Base-by-base conservation (phyloP, 148 eudicot species). In the Chenopodium berlandieri region DNA sequence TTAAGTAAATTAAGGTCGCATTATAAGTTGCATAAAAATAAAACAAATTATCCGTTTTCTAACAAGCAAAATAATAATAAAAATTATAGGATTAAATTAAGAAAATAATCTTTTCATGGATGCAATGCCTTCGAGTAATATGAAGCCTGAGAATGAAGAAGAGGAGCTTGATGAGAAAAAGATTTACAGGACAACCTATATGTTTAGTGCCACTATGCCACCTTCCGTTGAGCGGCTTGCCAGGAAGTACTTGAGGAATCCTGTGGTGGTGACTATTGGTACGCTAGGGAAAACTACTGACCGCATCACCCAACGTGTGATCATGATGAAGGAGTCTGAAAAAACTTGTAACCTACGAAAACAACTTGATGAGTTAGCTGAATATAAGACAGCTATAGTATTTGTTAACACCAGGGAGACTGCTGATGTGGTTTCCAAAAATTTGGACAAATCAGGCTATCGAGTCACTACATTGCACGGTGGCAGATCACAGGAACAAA, bases 201-300 rank as follows among this genome's bases (percentile, higher is more conserved):
- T 94, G 96, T 94, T 94, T 52, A 90, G 94, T 77, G 98, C 98
- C 54, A 92, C 96, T 12, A 91, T 94, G 98, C 92, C 94, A 25
- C 90, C 94, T 46, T 90, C 92, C 70, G 94, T 94, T 7, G 96
- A 94, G 89, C 82, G 91, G 83, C 94, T 94, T 69, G 98, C 98
- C 22, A 86, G 93, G 82, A 94, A 94, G 88, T 94, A 88, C 87
- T 81, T 92, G 79, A 89, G 95, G 79, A 94, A 92, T 76, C 97
- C 97, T 4, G 95, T 92, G 82, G 94, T 92, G 30, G 96, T 94
- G 34, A 91, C 86, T 14, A 90, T 94, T 68, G 98, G 98, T 17
- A 91, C 96, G 71, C 92, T 96, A 48, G 96, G 98, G 20, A 92
- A 91, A 84, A 79, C 96, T 13, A 94, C 94, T 16, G 94, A 94